Conservation (phyloP, 2,329 filamentous ascomycete species). For the Neonectria sp. region DNA sequence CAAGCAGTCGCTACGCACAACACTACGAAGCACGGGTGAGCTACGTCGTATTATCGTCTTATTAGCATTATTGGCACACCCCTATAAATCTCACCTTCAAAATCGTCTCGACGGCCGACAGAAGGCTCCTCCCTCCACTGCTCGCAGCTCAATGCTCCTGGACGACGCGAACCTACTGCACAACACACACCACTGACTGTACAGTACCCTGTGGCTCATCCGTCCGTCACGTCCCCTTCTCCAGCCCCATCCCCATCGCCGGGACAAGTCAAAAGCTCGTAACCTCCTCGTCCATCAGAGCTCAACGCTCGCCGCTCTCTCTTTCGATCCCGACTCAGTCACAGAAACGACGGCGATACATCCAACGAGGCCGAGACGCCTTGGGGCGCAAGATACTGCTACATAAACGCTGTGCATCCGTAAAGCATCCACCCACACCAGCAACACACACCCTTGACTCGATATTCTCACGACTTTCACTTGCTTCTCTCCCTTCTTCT, state of each 20-base stretch:
- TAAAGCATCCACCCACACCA: constrained; percentile 29
- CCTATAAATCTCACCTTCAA: constrained; percentile 12
- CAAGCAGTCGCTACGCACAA: constrained; percentile 30
- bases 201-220: constrained; percentile 24
- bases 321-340: background rate
- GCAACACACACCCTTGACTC: constrained; percentile 40
- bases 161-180: constrained; percentile 20
- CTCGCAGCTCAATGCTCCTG: background rate
- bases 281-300: constrained; percentile 7
- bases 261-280: constrained; percentile 12
- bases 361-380: background rate
- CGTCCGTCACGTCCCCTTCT: constrained; percentile 8
- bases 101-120: constrained; percentile 8
- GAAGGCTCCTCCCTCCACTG: constrained; percentile 12
- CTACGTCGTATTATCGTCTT: constrained; percentile 38
- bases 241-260: constrained; percentile 14
- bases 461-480: constrained; percentile 38
- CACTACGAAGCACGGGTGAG: constrained; percentile 34
- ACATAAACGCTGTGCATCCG: constrained; percentile 14
- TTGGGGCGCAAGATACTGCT: constrained; percentile 12
- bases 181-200: constrained; percentile 29
- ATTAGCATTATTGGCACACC: constrained; percentile 26
- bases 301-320: background rate
- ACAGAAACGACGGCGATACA: background rate
- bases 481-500: constrained; percentile 21